A percentile compares a stretch with the other conserved stretches of the same genome.
These are phyloP conservation scores for Skeletonema tropicum DNA, from an alignment of 108 stramenopile species.

Conservation along the genomic window DNA sequence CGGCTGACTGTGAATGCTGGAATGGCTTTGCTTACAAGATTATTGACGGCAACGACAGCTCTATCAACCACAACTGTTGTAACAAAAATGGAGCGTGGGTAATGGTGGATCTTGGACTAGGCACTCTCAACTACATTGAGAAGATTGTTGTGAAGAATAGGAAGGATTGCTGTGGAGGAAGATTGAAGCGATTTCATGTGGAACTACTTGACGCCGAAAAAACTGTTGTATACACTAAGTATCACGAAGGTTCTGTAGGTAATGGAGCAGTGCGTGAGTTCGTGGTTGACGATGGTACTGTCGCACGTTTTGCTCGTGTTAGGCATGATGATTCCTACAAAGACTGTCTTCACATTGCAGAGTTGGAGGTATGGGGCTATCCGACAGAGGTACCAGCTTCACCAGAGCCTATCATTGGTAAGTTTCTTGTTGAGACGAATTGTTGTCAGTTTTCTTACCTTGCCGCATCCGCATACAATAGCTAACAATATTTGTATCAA, in stretches of 20 bases:
- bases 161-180: not conserved
- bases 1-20: conserved; percentile 4
- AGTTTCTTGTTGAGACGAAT: not conserved
- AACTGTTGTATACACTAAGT: not conserved
- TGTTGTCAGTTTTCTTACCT: not conserved
- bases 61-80: not conserved
- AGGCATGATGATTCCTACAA: conserved; percentile 8
- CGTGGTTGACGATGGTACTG: conserved; percentile 6
- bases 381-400: conserved; percentile 1
- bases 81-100: not conserved
- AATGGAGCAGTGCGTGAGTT: not conserved
- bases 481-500: not conserved
- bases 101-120: not conserved
- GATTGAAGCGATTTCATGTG: not conserved
- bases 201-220: not conserved
- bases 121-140: not conserved
- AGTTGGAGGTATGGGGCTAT: conserved; percentile 14
- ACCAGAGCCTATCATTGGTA: conserved; percentile 10
- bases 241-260: not conserved
- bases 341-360: conserved; percentile 10
- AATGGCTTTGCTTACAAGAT: conserved; percentile 12
- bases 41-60: not conserved
- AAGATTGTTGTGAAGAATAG: conserved; percentile 1
- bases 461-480: not conserved
- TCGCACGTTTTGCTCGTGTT: conserved; percentile 7